A percentile compares a stretch with the other conserved stretches of the same genome.
Conservation (phyloP, 2,329 filamentous ascomycete species). For the Dryadomyces sulphureus region DNA sequence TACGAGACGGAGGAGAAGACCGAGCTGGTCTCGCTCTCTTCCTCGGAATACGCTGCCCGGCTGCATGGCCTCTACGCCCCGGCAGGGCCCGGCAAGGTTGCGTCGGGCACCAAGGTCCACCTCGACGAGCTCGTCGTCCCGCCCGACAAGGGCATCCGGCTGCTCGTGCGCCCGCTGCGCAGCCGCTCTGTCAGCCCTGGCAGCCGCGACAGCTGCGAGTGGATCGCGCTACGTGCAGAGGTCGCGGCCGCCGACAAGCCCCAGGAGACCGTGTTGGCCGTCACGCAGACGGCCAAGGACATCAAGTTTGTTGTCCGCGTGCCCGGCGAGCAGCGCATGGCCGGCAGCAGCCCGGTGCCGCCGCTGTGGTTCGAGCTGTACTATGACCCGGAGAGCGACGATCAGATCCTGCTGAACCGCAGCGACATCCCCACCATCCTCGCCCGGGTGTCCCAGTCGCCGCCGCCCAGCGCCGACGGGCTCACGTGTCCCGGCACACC, state of each 20-base stretch:
- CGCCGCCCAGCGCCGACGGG: conserved; percentile 16
- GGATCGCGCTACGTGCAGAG: conserved; percentile 40
- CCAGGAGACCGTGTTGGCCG: conserved; percentile 42
- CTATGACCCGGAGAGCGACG: conserved; percentile 43
- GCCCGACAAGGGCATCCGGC: conserved; percentile 37
- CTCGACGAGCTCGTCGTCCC: conserved; percentile 33
- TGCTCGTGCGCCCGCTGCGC: conserved; percentile 38
- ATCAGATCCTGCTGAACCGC: conserved; percentile 39
- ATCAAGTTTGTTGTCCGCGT: conserved; percentile 46
- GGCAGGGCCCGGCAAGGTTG: conserved; percentile 21
- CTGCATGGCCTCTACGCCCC: conserved; percentile 30
- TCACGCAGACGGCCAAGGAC: conserved; percentile 44
- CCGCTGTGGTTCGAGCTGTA: conserved; percentile 46
- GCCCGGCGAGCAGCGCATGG: conserved; percentile 21
- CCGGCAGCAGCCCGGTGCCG: conserved; percentile 26
- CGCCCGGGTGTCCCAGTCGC: conserved; percentile 26
- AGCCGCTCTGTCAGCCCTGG: conserved; percentile 41
- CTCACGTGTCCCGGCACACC: conserved; percentile 2
- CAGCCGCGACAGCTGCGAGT: conserved; percentile 37
- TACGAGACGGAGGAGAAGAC: conserved; percentile 35
- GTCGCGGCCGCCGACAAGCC: conserved; percentile 33
- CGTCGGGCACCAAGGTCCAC: conserved; percentile 30
- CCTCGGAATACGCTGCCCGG: conserved; percentile 38
- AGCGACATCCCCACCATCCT: conserved; percentile 39
- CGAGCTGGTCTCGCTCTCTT: conserved; percentile 43